Evolutionary conservation across 2,329 filamentous ascomycete species (phyloP), one percentile per base, ranked within the genome.

Genomic region (Nigrograna mackinnonii): DNA sequence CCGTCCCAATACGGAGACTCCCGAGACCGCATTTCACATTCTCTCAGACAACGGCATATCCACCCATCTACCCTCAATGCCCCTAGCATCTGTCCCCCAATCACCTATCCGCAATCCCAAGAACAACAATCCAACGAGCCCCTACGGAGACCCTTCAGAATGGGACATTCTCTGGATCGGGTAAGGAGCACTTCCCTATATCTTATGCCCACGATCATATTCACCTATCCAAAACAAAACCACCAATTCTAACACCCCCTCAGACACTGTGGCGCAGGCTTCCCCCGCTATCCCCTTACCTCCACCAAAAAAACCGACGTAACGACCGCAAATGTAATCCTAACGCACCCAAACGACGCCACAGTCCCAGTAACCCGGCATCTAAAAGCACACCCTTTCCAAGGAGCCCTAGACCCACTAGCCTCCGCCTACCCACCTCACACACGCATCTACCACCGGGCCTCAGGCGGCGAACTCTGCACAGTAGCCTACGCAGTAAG

Each of bases 151-250:
- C 41, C 57, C 60, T 14, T 22, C 49, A 17, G 42, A 65, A 32
- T 72, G 70, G 69, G 69, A 73, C 41, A 50, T 72, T 24, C 58
- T 73, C 20, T 70, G 67, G 67, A 59, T 69, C 6, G 70, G 70
- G n/a, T n/a, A n/a, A n/a, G n/a, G n/a, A n/a, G n/a, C n/a, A n/a
- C n/a, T n/a, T n/a, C n/a, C n/a, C n/a, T n/a, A n/a, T n/a, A n/a
- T n/a, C n/a, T n/a, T n/a, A n/a, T n/a, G n/a, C n/a, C n/a, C n/a
- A n/a, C n/a, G n/a, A n/a, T n/a, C n/a, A n/a, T n/a, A n/a, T n/a
- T n/a, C n/a, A n/a, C n/a, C n/a, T n/a, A n/a, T n/a, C n/a, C n/a
- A n/a, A n/a, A n/a, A n/a, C n/a, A n/a, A n/a, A n/a, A n/a, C n/a
- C n/a, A n/a, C n/a, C n/a, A n/a, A n/a, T n/a, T n/a, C n/a, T n/a